Conservation (phyloP, 2,329 filamentous ascomycete species). For the Aspergillus sp. region DNA sequence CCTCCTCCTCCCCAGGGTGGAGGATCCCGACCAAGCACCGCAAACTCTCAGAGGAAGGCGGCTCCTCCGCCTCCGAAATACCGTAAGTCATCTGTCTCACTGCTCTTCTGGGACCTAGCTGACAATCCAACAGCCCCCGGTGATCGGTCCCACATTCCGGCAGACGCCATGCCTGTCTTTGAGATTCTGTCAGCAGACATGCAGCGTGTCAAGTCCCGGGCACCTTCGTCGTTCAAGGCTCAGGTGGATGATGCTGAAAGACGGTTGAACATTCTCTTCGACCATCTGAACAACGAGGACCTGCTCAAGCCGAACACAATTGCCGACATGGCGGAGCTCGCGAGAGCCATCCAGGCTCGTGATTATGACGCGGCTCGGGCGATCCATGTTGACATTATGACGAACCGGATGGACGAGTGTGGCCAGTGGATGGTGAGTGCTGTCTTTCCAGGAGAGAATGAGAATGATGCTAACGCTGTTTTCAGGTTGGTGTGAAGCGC, state of each 20-base stretch:
- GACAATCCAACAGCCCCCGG: slow-evolving; percentile 54
- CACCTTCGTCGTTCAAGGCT: slow-evolving; percentile 78
- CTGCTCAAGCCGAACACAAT: slow-evolving; percentile 73
- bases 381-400: slow-evolving; percentile 73
- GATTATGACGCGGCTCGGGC: slow-evolving; percentile 67
- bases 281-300: slow-evolving; percentile 95
- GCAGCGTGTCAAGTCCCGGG: slow-evolving; percentile 81
- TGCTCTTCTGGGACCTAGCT: slow-evolving; percentile 3
- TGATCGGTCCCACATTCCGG: slow-evolving; percentile 85
- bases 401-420: slow-evolving; percentile 75
- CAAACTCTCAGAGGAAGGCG: slow-evolving; percentile 49
- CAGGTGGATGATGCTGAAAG: slow-evolving; percentile 95
- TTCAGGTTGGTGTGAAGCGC: slow-evolving; percentile 71
- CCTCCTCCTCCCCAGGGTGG: slow-evolving; percentile 41
- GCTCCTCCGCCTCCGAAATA: slow-evolving; percentile 61
- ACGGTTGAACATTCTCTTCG: slow-evolving; percentile 87
- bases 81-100: slow-evolving; percentile 51
- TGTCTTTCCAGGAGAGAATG: neutral
- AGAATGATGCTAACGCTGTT: neutral
- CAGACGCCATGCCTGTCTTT: slow-evolving; percentile 71
- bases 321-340: slow-evolving; percentile 48
- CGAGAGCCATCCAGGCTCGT: slow-evolving; percentile 65
- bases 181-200: slow-evolving; percentile 81
- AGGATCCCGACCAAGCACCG: slow-evolving; percentile 46
- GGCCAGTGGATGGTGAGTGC: slow-evolving; percentile 80